Conservation (phyloP, 2,329 filamentous ascomycete species). For the Tolypocladium guangdongense region DNA sequence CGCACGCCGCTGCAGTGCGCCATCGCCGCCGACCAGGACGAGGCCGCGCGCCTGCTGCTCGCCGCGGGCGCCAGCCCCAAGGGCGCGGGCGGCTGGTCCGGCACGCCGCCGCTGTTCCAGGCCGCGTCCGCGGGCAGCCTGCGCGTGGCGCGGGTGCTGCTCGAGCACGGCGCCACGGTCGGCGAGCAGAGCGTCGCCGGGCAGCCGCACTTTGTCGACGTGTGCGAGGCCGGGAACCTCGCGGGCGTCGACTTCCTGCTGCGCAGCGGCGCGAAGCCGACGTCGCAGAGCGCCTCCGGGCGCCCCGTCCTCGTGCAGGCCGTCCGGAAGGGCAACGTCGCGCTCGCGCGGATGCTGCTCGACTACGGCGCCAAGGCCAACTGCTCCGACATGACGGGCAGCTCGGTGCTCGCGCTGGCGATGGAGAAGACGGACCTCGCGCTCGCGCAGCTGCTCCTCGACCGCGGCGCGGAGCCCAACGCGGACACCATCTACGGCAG, state of each 20-base stretch:
- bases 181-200: constrained; percentile 18
- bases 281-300: constrained; percentile 13
- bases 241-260: constrained; percentile 18
- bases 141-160: constrained; percentile 15
- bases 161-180: constrained; percentile 17
- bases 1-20: constrained; percentile 23
- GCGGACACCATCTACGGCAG: constrained; percentile 17
- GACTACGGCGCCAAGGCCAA: constrained; percentile 24
- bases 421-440: constrained; percentile 14
- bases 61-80: constrained; percentile 17
- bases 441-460: constrained; percentile 22
- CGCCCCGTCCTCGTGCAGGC: constrained; percentile 16
- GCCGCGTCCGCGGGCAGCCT: constrained; percentile 19
- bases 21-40: constrained; percentile 18
- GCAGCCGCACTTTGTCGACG: constrained; percentile 18
- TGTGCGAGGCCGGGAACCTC: constrained; percentile 5
- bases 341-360: constrained; percentile 18
- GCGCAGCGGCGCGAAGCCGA: constrained; percentile 18
- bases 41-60: constrained; percentile 21
- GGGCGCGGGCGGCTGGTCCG: constrained; percentile 9
- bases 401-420: constrained; percentile 18
- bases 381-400: constrained; percentile 17
- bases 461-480: constrained; percentile 21
- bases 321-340: constrained; percentile 14
- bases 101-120: constrained; percentile 22